Evolutionary conservation across 805 yeast genomes (phyloP).

Genomic region (Wickerhamomyces rabaulensis): DNA sequence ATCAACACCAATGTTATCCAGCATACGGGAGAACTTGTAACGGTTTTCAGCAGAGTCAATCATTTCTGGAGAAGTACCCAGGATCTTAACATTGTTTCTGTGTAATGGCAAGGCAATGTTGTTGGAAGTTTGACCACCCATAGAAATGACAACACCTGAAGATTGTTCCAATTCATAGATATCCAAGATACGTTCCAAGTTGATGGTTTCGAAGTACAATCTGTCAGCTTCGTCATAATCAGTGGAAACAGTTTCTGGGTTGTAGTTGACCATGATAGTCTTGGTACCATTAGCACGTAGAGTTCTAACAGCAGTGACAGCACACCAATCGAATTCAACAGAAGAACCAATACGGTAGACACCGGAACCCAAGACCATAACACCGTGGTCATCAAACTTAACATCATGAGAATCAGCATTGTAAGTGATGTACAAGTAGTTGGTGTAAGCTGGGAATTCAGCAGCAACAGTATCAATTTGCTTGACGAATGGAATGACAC

Average conservation of each 20-base stretch:
- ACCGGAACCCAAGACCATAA: slow-evolving; percentile 96
- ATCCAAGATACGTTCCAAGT: slow-evolving; percentile 89
- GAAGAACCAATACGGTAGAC: slow-evolving; percentile 98
- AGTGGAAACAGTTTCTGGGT: slow-evolving; percentile 98
- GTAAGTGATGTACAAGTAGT: slow-evolving; percentile 91
- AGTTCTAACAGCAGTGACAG: slow-evolving; percentile 93
- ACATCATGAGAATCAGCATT: slow-evolving; percentile 88
- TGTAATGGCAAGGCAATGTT: slow-evolving; percentile 90
- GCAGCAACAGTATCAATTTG: slow-evolving; percentile 99
- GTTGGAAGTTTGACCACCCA: slow-evolving; percentile 99
- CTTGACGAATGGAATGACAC: slow-evolving; percentile 87
- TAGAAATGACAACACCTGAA: slow-evolving; percentile 87
- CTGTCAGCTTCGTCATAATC: slow-evolving; percentile 98
- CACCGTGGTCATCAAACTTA: slow-evolving; percentile 85
- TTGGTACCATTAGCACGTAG: slow-evolving; percentile 79
- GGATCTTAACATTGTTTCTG: slow-evolving; percentile 89
- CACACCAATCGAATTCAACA: slow-evolving; percentile 99
- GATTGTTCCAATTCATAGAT: slow-evolving; percentile 90
- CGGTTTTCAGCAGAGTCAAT: slow-evolving; percentile 98
- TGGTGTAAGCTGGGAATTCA: slow-evolving; percentile 95
- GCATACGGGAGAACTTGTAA: slow-evolving; percentile 95
- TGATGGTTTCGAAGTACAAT: slow-evolving; percentile 91
- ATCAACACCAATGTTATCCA: slow-evolving; percentile 93
- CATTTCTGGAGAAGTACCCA: slow-evolving; percentile 98
- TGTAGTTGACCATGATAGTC: slow-evolving; percentile 95